phyloP scores from a whole-genome alignment of 257 asterid species.

The Nyctanthes arbortristis region DNA sequence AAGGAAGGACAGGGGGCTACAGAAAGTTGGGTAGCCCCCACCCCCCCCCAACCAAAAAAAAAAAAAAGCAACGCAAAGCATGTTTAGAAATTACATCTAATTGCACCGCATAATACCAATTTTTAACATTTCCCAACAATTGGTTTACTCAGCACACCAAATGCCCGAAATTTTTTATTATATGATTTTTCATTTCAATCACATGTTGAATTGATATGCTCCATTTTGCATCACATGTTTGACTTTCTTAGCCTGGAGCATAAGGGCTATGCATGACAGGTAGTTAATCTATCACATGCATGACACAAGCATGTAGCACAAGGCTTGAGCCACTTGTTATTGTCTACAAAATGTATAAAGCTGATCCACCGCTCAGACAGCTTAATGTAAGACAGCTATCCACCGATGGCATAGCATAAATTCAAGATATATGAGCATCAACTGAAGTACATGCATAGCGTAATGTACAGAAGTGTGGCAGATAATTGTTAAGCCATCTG shows the following conservation, averaged over 20 bases:
- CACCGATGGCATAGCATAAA: background rate
- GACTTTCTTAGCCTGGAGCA: background rate
- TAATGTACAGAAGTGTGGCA: background rate
- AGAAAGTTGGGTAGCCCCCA: too few relatives aligned
- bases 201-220: background rate
- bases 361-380: background rate
- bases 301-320: background rate
- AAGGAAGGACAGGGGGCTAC: too few relatives aligned
- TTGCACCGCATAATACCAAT: too few relatives aligned
- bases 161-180: background rate
- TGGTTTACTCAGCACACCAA: background rate
- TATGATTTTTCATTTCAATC: too few relatives aligned
- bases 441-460: background rate
- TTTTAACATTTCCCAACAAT: too few relatives aligned
- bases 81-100: too few relatives aligned
- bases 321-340: background rate
- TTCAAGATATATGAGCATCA: background rate
- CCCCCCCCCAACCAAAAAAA: too few relatives aligned
- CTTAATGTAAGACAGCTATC: background rate
- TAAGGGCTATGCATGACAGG: background rate
- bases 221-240: background rate
- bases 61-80: too few relatives aligned
- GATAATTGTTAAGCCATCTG: background rate
- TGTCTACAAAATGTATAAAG: background rate
- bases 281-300: conserved; percentile 11